Base-by-base conservation (phyloP, 2,329 filamentous ascomycete genomes). In the Metarhizium anisopliae region DNA sequence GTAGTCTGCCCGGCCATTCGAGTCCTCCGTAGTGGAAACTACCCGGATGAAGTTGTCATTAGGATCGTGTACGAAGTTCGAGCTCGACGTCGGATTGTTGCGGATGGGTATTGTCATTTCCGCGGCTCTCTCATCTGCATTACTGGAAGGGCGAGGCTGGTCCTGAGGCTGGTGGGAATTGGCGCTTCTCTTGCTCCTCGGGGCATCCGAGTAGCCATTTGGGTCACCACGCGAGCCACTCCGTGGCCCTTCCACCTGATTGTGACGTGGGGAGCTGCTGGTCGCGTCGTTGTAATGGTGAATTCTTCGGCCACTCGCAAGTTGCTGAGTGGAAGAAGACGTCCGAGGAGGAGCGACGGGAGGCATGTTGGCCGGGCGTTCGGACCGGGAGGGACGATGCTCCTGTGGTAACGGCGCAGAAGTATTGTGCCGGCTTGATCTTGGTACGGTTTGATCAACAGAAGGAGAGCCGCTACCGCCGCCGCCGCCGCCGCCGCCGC, bases 21-120 rank as follows among this genome's bases (percentile, higher is more conserved):
- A 63, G 63, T 67, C 67, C 47, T 71, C 68, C 32, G 66, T 59
- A 45, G 65, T 62, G 49, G 69, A 62, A 59, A 93, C 77, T 59
- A 92, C 83, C 59, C 87, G 83, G 67, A 88, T 89, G 60, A 95
- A 80, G 36, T 90, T 84, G 56, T 91, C 84, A 70, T 87, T 92
- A 55, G 88, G 84, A 68, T 95, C 89, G 57, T 87, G 84, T 14
- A 85, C 82, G 13, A 88, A 77, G 47, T 78, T 80, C 18, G 79
- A 77, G 50, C 78, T 70, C 42, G 72, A 69, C 61, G 58, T 72
- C 58, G 66, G 70, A 57, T 73, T 72, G 51, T 70, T 69, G 55
- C 78, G 75, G 53, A 78, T 71, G 13, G 79, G 75, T 57, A 80
- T 69, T 6, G 69, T 66, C 6, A 72, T 70, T 2, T 71, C 63